Conservation (phyloP, 2,329 filamentous ascomycete genomes). For the Arthroderma sp. region DNA sequence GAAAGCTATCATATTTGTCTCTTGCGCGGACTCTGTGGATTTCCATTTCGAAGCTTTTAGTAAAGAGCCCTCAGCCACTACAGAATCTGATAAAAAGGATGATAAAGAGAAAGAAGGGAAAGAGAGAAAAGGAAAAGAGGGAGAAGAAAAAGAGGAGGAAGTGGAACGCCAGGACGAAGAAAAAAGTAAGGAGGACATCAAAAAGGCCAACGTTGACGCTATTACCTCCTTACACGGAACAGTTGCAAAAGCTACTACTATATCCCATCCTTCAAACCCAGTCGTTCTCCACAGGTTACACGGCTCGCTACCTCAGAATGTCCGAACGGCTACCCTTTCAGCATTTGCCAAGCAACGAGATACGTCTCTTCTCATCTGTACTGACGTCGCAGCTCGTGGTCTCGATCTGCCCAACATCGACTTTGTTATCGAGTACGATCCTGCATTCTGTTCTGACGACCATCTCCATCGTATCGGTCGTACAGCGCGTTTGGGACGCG, state of each 20-base stretch:
- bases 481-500: conserved; percentile 80
- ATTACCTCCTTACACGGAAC: conserved; percentile 22
- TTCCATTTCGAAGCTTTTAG: conserved; percentile 84
- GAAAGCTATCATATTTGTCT: conserved; percentile 95
- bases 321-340: conserved; percentile 73
- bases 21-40: conserved; percentile 91
- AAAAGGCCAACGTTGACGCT: conserved; percentile 2
- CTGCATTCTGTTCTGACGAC: conserved; percentile 83
- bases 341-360: conserved; percentile 62
- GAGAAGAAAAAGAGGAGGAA: conserved; percentile 13
- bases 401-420: conserved; percentile 92
- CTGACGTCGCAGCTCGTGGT: conserved; percentile 89
- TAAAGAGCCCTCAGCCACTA: conserved; percentile 12
- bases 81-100: conserved; percentile 9
- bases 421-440: conserved; percentile 89
- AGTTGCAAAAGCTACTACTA: conserved; percentile 49
- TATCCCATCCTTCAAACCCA: conserved; percentile 63
- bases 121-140: conserved; percentile 13
- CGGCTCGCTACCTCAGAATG: conserved; percentile 75
- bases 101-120: conserved; percentile 15
- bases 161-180: conserved; percentile 3
- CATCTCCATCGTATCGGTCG: conserved; percentile 90
- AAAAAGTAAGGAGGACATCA: conserved; percentile 7
- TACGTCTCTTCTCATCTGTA: conserved; percentile 76
- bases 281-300: conserved; percentile 80